Conservation (phyloP, 202 grass and related monocot genomes). For the Carex sylvatica region DNA sequence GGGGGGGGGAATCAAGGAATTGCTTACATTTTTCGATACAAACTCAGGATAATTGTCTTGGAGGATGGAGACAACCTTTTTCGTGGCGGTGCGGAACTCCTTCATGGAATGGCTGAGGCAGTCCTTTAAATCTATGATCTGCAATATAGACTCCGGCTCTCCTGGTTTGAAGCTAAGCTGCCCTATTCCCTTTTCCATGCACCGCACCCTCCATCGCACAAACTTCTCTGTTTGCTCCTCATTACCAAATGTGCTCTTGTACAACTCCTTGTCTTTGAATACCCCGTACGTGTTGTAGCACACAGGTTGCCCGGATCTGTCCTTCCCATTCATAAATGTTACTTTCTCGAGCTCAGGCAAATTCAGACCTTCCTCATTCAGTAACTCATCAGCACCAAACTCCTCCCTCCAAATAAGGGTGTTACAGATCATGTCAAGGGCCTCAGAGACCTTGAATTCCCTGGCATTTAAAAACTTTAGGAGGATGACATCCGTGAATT, state of each 20-base stretch:
- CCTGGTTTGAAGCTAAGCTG: slow-evolving; percentile 25
- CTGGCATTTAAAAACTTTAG: slow-evolving; percentile 39
- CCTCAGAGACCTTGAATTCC: slow-evolving; percentile 32
- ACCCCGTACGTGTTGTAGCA: slow-evolving; percentile 36
- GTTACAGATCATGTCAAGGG: slow-evolving; percentile 33
- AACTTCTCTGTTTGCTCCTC: slow-evolving; percentile 26
- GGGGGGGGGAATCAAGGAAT: too few species aligned
- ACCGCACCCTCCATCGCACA: slow-evolving; percentile 30
- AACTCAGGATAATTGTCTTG: slow-evolving; percentile 47
- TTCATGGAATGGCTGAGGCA: slow-evolving; percentile 25
- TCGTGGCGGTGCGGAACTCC: slow-evolving; percentile 31
- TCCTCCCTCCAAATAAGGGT: slow-evolving; percentile 38
- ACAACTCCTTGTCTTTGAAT: slow-evolving; percentile 33
- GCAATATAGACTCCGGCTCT: slow-evolving; percentile 19
- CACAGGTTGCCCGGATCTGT: slow-evolving; percentile 32
- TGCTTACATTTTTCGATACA: slow-evolving; percentile 36
- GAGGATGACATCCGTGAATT: slow-evolving; percentile 37
- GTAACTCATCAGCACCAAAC: slow-evolving; percentile 16
- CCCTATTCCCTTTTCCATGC: slow-evolving; percentile 34
- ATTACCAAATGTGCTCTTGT: slow-evolving; percentile 15
- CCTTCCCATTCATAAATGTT: slow-evolving; percentile 25
- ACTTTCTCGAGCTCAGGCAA: background rate
- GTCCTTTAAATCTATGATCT: slow-evolving; percentile 42
- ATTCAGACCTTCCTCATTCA: background rate
- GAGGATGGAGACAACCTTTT: slow-evolving; percentile 29